Base-by-base conservation (phyloP, 805 yeast genomes). In the Barnettozyma wickerhamii region DNA sequence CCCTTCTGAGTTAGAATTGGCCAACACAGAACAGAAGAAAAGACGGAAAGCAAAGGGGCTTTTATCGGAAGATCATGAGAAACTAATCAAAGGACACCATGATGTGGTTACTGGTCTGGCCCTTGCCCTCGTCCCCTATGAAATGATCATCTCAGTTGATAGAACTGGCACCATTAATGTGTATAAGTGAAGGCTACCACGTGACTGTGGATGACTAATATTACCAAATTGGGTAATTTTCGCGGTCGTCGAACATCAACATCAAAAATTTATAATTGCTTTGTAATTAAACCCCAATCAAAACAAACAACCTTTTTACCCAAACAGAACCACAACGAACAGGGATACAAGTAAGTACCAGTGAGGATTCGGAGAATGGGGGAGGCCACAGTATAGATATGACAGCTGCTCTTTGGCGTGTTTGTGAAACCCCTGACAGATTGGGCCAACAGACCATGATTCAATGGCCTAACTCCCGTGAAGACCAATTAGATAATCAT, bases 71-170 rank as follows among this genome's bases (percentile, higher is more conserved):
- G 74, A 68, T 35, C 81, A 75, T 41, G 65, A 62, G 23, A 70
- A 63, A 21, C 38, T 65, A 15, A 62, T 70, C 35, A 63, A 66
- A 37, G 65, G 64, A 32, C 83, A 77, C 43, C 70, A 66, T 29
- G 85, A 81, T 41, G 49, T 64, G 2, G 69, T 83, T 28, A 68
- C 68, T 3, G 81, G 65, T 30, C 60, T 81, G 4, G 70, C 68
- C 0, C 52, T 74, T 14, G 56, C 78, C 13, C 47, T 63, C 13
- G 53, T 59, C 9, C 87, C 87, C 0, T 73, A 71, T 43, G 76
- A 74, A 30, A 72, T 84, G 77, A 56, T 84, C 3, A 62, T 85
- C 4, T 69, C 84, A 3, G 87, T 66, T 3, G 95, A 85, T 49
- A 63, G 87, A 41, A 70, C 76, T 31, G 95, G 95, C 0, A 66